Evolutionary conservation across 129 eudicot species (phyloP).

Genomic region (Helianthus tuberosus): DNA sequence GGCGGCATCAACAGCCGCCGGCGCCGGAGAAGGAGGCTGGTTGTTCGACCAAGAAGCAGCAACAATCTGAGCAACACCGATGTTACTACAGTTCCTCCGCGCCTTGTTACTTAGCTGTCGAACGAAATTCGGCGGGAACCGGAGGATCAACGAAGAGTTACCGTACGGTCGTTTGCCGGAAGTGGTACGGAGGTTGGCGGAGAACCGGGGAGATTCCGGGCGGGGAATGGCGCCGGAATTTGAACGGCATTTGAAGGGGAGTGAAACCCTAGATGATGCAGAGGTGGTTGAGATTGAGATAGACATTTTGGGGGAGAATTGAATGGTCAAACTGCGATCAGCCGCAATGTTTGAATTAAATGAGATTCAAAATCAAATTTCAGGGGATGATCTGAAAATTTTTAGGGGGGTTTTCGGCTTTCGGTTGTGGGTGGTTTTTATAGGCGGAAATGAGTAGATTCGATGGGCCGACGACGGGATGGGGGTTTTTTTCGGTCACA

Average conservation of each 20-base stretch:
- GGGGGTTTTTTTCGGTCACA: constrained; percentile 21
- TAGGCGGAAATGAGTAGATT: background rate
- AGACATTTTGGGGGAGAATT: constrained; percentile 44
- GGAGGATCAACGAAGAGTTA: constrained; percentile 58
- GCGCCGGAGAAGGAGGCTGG: constrained; percentile 44
- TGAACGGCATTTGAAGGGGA: constrained; percentile 67
- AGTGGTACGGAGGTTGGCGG: constrained; percentile 22
- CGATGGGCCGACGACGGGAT: background rate
- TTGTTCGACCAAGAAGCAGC: constrained; percentile 96
- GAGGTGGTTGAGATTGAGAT: constrained; percentile 43
- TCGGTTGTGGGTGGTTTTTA: constrained; percentile 28
- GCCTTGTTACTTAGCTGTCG: constrained; percentile 92
- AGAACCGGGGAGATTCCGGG: constrained; percentile 38
- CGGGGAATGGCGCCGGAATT: constrained; percentile 57
- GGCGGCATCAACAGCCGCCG: constrained; percentile 56
- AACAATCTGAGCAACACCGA: constrained; percentile 92
- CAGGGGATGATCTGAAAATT: constrained; percentile 27
- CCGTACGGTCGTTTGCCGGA: constrained; percentile 39
- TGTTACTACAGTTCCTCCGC: constrained; percentile 91
- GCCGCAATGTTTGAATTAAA: constrained; percentile 20
- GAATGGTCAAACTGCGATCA: constrained; percentile 11
- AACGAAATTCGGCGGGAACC: constrained; percentile 90
- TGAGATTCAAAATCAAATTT: constrained; percentile 1
- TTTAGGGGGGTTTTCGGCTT: background rate
- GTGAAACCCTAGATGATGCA: constrained; percentile 41